Percentiles rank a stretch among this genome's conserved stretches.
Conservation (phyloP, 1,284 basidiomycete species). For the Apiotrichum porosum region DNA sequence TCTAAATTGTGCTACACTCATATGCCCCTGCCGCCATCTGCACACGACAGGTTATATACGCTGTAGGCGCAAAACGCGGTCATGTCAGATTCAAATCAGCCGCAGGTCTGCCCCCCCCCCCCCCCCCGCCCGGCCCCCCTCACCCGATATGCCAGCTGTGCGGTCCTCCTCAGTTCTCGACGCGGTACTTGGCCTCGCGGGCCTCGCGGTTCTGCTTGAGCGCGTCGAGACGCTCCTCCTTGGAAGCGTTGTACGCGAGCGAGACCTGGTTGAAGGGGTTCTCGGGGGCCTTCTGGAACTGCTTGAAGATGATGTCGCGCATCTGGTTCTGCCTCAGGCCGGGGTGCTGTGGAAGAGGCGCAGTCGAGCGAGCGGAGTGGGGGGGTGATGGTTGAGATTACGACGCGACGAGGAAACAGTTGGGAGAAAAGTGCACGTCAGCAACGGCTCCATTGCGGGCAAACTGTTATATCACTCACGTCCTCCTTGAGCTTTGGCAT, state of each 20-base stretch:
- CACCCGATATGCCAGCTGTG: too few species aligned
- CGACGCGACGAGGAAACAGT: background rate
- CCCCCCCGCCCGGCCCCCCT: too few species aligned
- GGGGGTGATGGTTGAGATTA: background rate
- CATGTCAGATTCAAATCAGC: too few species aligned
- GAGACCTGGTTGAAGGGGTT: slow-evolving; percentile 68
- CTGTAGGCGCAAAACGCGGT: too few species aligned
- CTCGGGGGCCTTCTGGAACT: slow-evolving; percentile 49
- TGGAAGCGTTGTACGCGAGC: slow-evolving; percentile 72
- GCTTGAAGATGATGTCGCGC: slow-evolving; percentile 47
- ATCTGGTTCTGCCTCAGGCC: slow-evolving; percentile 48
- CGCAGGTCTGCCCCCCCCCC: too few species aligned
- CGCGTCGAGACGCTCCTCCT: slow-evolving; percentile 71
- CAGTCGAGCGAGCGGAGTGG: background rate
- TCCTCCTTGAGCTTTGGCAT: slow-evolving; percentile 73
- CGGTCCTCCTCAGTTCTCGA: slow-evolving; percentile 16
- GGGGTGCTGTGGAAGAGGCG: slow-evolving; percentile 31
- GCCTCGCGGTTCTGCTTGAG: slow-evolving; percentile 54
- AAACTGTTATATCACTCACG: slow-evolving; percentile 46
- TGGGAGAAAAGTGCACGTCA: background rate
- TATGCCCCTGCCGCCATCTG: too few species aligned
- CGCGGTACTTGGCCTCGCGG: slow-evolving; percentile 43
- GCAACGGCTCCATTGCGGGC: too few species aligned
- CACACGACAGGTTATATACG: too few species aligned
- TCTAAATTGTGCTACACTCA: too few species aligned